Percentiles rank a stretch among this genome's conserved stretches.
Conservation (phyloP, 2,329 filamentous ascomycete genomes). For the Didymella arachidicola region DNA sequence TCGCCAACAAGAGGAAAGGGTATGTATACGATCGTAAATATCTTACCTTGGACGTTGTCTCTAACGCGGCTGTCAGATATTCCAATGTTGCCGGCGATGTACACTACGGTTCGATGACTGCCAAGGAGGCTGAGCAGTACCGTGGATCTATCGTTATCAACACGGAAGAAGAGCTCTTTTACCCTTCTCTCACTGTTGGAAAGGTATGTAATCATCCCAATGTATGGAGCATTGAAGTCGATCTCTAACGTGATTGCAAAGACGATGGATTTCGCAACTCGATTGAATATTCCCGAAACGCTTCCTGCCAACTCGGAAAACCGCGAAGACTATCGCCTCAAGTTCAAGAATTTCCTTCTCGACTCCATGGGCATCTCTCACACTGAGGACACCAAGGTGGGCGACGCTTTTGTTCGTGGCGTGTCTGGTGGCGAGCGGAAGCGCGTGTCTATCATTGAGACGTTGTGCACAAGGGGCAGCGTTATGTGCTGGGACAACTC, state of each 20-base stretch:
- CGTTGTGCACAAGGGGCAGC: constrained; percentile 64
- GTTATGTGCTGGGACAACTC: constrained; percentile 62
- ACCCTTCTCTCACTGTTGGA: constrained; percentile 60
- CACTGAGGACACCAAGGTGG: constrained; percentile 70
- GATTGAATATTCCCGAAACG: constrained; percentile 66
- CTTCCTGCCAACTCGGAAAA: constrained; percentile 57
- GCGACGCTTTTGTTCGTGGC: constrained; percentile 70
- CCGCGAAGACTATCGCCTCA: constrained; percentile 56
- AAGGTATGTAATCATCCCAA: neutral
- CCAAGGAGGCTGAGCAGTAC: constrained; percentile 77
- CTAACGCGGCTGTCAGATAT: constrained; percentile 66
- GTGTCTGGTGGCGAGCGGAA: constrained; percentile 74
- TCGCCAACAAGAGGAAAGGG: constrained; percentile 59
- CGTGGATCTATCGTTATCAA: constrained; percentile 77
- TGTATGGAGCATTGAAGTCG: neutral
- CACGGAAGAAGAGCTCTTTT: constrained; percentile 62
- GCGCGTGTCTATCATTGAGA: constrained; percentile 73
- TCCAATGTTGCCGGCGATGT: constrained; percentile 73
- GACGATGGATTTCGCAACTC: constrained; percentile 59
- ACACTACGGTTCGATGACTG: constrained; percentile 60
- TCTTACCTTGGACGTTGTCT: neutral
- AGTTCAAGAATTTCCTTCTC: constrained; percentile 64
- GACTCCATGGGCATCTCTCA: constrained; percentile 54
- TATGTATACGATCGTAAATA: constrained; percentile 54
- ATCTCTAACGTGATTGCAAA: neutral